phyloP scores from a whole-genome alignment of 495 filamentous ascomycete species.

The Penicillium coffeae region DNA sequence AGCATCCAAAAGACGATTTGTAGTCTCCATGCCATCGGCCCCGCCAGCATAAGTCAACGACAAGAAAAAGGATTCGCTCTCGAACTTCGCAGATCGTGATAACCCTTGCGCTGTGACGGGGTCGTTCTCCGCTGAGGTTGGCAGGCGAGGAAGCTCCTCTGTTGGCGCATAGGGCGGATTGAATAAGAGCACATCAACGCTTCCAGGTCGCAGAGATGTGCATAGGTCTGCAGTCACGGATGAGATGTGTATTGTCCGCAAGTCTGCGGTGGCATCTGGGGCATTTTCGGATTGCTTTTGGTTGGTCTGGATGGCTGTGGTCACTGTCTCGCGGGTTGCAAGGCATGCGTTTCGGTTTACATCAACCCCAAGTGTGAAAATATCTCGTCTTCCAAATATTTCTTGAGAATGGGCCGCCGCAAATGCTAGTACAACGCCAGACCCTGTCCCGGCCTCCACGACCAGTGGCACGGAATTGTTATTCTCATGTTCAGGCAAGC shows the following conservation, averaged over 20 bases:
- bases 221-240: slow-evolving; percentile 64
- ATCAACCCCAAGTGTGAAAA: slow-evolving; percentile 73
- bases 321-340: slow-evolving; percentile 61
- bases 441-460: slow-evolving; percentile 86
- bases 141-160: slow-evolving; percentile 56
- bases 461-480: slow-evolving; percentile 55
- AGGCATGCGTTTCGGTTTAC: slow-evolving; percentile 76
- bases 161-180: slow-evolving; percentile 97
- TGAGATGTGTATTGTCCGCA: slow-evolving; percentile 48
- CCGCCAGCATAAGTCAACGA: slow-evolving; percentile 86
- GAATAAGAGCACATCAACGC: slow-evolving; percentile 84
- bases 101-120: slow-evolving; percentile 13
- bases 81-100: slow-evolving; percentile 44
- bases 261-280: neutral
- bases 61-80: slow-evolving; percentile 75
- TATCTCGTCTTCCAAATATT: slow-evolving; percentile 68
- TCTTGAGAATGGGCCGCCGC: slow-evolving; percentile 64
- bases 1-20: slow-evolving; percentile 66
- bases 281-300: slow-evolving; percentile 7
- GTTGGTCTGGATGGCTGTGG: slow-evolving; percentile 44
- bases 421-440: slow-evolving; percentile 87
- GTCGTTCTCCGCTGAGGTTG: slow-evolving; percentile 24
- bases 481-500: slow-evolving; percentile 1
- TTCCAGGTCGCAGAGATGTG: slow-evolving; percentile 47
- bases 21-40: slow-evolving; percentile 86